These are phyloP conservation scores for Lactuca sativa DNA, from an alignment of 129 eudicot genomes.

Conservation along the genomic window DNA sequence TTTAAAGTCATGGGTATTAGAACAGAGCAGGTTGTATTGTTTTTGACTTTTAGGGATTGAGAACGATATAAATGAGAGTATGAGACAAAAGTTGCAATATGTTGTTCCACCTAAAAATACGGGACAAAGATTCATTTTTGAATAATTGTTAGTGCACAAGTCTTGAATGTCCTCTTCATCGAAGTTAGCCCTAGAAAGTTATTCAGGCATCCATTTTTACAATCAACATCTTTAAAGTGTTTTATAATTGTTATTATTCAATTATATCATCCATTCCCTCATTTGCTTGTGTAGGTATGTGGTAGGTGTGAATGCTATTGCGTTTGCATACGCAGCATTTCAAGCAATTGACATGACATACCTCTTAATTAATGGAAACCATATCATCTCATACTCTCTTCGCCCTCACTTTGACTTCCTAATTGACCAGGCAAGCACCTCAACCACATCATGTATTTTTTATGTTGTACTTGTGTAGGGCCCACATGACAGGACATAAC, in stretches of 20 bases:
- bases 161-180: too few relatives aligned
- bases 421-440: slow-evolving; percentile 82
- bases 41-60: too few relatives aligned
- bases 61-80: too few relatives aligned
- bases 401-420: slow-evolving; percentile 69
- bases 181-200: background rate
- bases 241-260: background rate
- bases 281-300: slow-evolving; percentile 55
- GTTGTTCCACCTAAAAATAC: too few relatives aligned
- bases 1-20: too few relatives aligned
- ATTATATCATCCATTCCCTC: background rate
- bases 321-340: slow-evolving; percentile 74
- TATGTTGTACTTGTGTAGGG: too few relatives aligned
- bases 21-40: too few relatives aligned
- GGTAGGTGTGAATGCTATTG: slow-evolving; percentile 61
- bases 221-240: background rate
- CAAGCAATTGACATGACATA: slow-evolving; percentile 71
- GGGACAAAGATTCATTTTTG: too few relatives aligned
- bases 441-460: background rate
- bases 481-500: background rate
- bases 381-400: slow-evolving; percentile 43
- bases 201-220: background rate
- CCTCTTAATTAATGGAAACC: slow-evolving; percentile 48
- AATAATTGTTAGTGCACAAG: too few relatives aligned
- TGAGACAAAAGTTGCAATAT: too few relatives aligned